Conservation (phyloP, 495 filamentous ascomycete genomes). For the Apodospora peruviana region DNA sequence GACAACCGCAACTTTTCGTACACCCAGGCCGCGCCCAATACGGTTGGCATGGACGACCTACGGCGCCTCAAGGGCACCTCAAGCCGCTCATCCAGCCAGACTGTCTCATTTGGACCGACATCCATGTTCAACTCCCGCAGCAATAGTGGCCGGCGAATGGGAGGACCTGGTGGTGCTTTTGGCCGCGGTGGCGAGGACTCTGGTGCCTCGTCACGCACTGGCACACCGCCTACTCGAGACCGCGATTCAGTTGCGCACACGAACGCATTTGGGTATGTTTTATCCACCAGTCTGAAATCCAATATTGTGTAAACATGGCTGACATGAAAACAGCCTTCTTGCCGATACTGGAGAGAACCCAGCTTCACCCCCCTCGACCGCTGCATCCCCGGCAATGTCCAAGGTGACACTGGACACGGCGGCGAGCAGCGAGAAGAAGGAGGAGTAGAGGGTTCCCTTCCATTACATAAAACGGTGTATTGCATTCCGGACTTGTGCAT, state of each 20-base stretch:
- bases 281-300: constrained; percentile 10
- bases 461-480: constrained; percentile 18
- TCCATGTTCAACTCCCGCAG: constrained; percentile 74
- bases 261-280: constrained; percentile 85
- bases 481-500: constrained; percentile 32
- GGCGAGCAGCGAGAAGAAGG: constrained; percentile 43
- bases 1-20: constrained; percentile 78
- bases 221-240: constrained; percentile 77
- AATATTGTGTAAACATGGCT: constrained; percentile 20
- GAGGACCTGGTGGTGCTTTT: constrained; percentile 66
- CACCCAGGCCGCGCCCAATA: constrained; percentile 61
- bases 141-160: constrained; percentile 70
- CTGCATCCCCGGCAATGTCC: constrained; percentile 51
- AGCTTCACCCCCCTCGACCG: constrained; percentile 60
- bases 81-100: constrained; percentile 51
- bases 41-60: constrained; percentile 84
- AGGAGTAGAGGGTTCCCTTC: constrained; percentile 27
- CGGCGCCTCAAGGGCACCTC: constrained; percentile 62
- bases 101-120: constrained; percentile 68
- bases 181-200: constrained; percentile 68
- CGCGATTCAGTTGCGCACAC: constrained; percentile 62
- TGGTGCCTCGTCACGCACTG: constrained; percentile 73
- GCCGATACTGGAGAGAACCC: constrained; percentile 48
- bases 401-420: constrained; percentile 58
- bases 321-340: constrained; percentile 34